These are phyloP conservation scores for Paspalum notatum DNA, from an alignment of 176 grass and related monocot species.

Conservation along the genomic window DNA sequence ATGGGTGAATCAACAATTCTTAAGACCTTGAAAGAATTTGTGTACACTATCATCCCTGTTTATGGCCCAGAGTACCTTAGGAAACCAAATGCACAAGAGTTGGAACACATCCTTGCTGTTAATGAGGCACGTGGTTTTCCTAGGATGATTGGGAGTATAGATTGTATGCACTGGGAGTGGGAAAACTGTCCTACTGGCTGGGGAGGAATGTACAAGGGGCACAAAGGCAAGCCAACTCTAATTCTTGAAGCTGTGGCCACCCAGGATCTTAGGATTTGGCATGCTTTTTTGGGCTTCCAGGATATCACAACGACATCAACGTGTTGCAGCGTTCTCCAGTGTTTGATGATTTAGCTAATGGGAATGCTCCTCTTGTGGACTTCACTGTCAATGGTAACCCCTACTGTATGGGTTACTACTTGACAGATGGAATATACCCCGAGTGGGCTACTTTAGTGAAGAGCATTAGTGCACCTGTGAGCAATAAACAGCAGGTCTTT, in stretches of 20 bases:
- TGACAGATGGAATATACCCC: not conserved
- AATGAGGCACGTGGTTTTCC: too few species aligned
- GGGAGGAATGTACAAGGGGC: not conserved
- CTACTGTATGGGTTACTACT: not conserved
- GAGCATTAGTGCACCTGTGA: not conserved
- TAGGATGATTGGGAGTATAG: not conserved
- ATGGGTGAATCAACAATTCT: too few species aligned
- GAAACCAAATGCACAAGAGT: too few species aligned
- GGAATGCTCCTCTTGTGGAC: slow-evolving; percentile 3
- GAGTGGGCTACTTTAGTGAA: slow-evolving; percentile 17
- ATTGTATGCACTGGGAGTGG: too few species aligned
- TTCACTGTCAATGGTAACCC: not conserved
- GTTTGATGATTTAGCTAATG: slow-evolving; percentile 16
- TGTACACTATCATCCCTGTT: too few species aligned
- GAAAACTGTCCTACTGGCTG: not conserved
- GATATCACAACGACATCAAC: slow-evolving; percentile 1
- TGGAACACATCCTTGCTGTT: too few species aligned
- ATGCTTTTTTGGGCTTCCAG: slow-evolving; percentile 4
- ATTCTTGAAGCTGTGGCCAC: not conserved
- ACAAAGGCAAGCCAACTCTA: slow-evolving; percentile 22
- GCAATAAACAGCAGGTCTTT: slow-evolving; percentile 7
- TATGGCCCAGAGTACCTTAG: too few species aligned
- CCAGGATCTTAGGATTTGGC: not conserved
- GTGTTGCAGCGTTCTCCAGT: slow-evolving; percentile 1
- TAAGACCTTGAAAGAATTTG: too few species aligned